Base-by-base conservation (phyloP, 345 rosid genomes). In the Arabis alpina region DNA sequence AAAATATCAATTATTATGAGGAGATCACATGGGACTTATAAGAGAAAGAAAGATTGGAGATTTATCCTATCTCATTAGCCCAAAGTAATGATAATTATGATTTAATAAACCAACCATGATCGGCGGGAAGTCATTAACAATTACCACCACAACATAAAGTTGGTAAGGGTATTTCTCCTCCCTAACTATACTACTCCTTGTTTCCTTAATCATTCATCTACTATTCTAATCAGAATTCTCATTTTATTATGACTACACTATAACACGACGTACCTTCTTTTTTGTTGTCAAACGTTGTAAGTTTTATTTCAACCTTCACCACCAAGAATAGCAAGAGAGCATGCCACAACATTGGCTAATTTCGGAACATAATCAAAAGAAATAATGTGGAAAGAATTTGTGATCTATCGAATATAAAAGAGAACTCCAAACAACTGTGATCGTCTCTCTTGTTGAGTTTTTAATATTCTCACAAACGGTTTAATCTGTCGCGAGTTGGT, bases 11-110 rank as follows among this genome's bases (percentile, higher is more conserved):
- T 65, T 65, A 73, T 73, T 50, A 57, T 24, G 50, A 57, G 47
- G 66, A 23, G 60, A 49, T 41, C 71, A 64, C 77, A 73, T 73
- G 77, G 66, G 45, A 49, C 14, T 68, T 27, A 37, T 45, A 37
- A 16, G 24, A 28, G 45, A 54, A 54, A 44, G 54, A 44, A 54
- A 63, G 30, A 47, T 30, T 25, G 12, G 27, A 63, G 44, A 56
- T 64, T 39, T 36, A 32, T 14, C 45, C 25, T 12, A 27, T 65
- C 58, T 57, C 54, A 16, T 56, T 49, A 63, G 43, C 42, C 48
- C 43, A 45, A 34, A 63, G 32, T 61, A 53, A 42, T 43, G 44
- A 71, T 10, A 16, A 53, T 32, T 64, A 54, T 27, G 49, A 55
- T 37, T 45, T 37, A 9, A 45, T 48, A 37, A 64, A 55, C 28